Percentiles rank a stretch among this genome's conserved stretches.
phyloP scores from a whole-genome alignment of 2,329 filamentous ascomycete species.

The Drechslerella stenobrocha region DNA sequence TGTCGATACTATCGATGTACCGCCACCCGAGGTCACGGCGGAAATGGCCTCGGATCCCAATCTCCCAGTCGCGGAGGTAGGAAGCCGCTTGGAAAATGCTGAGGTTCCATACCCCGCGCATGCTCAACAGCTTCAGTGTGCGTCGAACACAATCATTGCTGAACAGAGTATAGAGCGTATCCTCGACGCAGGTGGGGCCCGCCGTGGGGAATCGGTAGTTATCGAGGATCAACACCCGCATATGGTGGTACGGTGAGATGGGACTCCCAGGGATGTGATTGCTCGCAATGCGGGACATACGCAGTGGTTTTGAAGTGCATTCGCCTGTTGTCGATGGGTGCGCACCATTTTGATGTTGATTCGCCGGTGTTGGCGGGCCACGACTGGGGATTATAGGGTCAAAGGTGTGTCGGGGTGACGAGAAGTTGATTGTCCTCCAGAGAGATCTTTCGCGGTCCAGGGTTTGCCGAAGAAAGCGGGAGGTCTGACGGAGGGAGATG shows the following conservation, averaged over 20 bases:
- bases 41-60: slow-evolving; percentile 35
- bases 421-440: slow-evolving; percentile 39
- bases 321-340: too few relatives aligned
- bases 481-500: slow-evolving; percentile 37
- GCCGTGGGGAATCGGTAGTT: slow-evolving; percentile 27
- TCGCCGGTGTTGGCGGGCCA: not conserved
- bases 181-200: slow-evolving; percentile 5
- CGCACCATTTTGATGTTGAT: not conserved
- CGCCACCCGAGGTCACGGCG: slow-evolving; percentile 17
- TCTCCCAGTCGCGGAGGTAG: slow-evolving; percentile 32
- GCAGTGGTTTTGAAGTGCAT: not conserved
- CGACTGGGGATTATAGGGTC: not conserved
- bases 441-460: slow-evolving; percentile 32
- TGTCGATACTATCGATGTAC: slow-evolving; percentile 10
- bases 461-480: slow-evolving; percentile 22
- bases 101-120: slow-evolving; percentile 29
- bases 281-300: slow-evolving; percentile 17
- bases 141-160: slow-evolving; percentile 24
- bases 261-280: slow-evolving; percentile 33
- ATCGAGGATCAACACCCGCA: slow-evolving; percentile 35
- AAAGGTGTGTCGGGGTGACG: slow-evolving; percentile 6
- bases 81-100: slow-evolving; percentile 11
- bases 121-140: slow-evolving; percentile 26
- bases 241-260: slow-evolving; percentile 37
- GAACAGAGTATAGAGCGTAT: slow-evolving; percentile 27